Evolutionary conservation across 768 basidiomycete genomes (phyloP), one percentile per base, ranked within the genome.

Genomic region (Amanita fuliginea): DNA sequence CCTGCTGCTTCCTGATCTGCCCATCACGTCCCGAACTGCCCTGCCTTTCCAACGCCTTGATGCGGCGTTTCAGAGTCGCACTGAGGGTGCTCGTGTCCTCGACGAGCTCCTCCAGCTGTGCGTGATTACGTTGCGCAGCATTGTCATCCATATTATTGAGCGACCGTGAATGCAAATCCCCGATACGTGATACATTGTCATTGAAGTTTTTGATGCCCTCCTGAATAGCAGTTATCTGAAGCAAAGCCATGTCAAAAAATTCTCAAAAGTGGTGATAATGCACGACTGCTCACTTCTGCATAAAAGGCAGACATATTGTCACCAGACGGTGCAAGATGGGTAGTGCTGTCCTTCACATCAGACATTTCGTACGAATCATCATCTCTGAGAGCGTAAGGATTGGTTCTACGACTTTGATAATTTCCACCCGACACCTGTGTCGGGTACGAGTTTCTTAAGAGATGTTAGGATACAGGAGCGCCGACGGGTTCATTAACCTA

Each of bases 1-100:
- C 87, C 73, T 90, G 87, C 58, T 87, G 81, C 61, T 79, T 84
- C 54, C 86, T 80, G 54, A 86, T 79, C 57, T 84, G 77, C 18
- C 76, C 81, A 53, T 85, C 82, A 49, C 81, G 80, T 24, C 78
- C 72, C n/a, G 76, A 66, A 13, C 76, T 77, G 21, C 80, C 76
- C 59, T 81, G 78, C 33, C 75, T 70, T 61, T 87, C 81, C 54
- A 92, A 59, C 0, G 77, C 74, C 62, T 89, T 80, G 58, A 92
- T 76, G 42, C 84, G 75, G 16, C 72, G 71, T 66, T 91, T 91
- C 51, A 92, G 69, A 3, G 73, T 73, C 13, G 72, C 66, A 55
- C 85, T 85, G 26, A 90, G 64, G 4, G 76, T 74, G 51, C 86
- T 80, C 1, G 89, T 90, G 49, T 87, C 78, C 28, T 70, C 72